Base-by-base conservation (phyloP, 495 filamentous ascomycete genomes). In the Aspergillus ostianus region DNA sequence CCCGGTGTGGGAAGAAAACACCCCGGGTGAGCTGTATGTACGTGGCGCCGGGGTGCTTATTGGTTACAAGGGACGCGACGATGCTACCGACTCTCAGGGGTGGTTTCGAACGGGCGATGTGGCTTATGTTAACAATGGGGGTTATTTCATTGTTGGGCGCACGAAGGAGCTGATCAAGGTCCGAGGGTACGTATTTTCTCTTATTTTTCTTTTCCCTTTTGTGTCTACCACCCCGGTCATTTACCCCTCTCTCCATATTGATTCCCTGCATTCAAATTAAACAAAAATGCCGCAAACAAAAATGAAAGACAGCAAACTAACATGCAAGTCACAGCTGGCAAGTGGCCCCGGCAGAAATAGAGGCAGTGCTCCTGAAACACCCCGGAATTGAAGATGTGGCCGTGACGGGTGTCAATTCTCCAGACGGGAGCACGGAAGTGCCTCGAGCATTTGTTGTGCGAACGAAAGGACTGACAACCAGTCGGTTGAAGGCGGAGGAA, bases 311-410 rank as follows among this genome's bases (percentile, higher is more conserved):
- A 41, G 4, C 36, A 41, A 41, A 41, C 36, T 41, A 15, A 41
- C 36, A 17, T 21, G 27, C 36, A 47, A 15, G 17, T 53, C 46
- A 27, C 36, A 78, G 75, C 58, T 78, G 75, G 65, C 93, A 96
- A 74, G 90, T 97, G 4, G 89, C 91, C 2, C 92, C 92, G 0
- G 90, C 92, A 0, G 92, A 97, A 75, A 73, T 97, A 1, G 93
- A 97, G 68, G 85, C 82, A 0, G 70, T 93, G 1, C 80, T 97
- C 5, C 77, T 96, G 3, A 83, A 86, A 20, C 86, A 89, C 57
- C 84, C 84, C 3, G 77, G 80, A 0, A 82, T 96, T 46, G 67
- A 74, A 27, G 90, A 97, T 69, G 90, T 82, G 0, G 92, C 88
- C 0, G 90, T 97, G 10, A 85, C 93, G 8, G 91, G 92, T 0